Percentiles rank a stretch among this genome's conserved stretches.
Evolutionary conservation across 495 filamentous ascomycete genomes (phyloP).

Genomic region (Daldinia decipiens): DNA sequence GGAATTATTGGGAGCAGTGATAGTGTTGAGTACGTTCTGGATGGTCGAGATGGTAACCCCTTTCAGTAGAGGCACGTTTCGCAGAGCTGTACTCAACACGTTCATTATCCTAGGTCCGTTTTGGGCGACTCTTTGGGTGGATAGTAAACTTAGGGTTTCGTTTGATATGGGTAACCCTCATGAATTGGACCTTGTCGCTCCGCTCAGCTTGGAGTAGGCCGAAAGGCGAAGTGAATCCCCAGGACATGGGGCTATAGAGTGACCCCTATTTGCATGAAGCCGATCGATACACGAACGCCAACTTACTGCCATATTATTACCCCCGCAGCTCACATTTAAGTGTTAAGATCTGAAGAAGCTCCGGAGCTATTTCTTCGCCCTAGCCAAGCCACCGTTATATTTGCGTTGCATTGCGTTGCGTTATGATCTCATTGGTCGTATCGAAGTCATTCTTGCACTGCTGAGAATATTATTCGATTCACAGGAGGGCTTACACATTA

Average conservation of each 20-base stretch:
- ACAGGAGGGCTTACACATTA: background rate
- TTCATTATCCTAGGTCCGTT: constrained; percentile 6
- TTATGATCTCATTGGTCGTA: background rate
- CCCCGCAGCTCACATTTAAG: background rate
- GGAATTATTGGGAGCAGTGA: constrained; percentile 40
- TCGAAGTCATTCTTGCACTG: background rate
- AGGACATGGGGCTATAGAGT: background rate
- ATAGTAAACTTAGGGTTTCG: constrained; percentile 11
- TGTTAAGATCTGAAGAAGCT: constrained; percentile 4
- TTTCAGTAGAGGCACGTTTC: constrained; percentile 28
- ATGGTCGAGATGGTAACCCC: constrained; percentile 45
- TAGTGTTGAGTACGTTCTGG: constrained; percentile 45
- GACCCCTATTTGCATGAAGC: background rate
- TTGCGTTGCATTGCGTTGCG: background rate
- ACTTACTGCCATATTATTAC: background rate
- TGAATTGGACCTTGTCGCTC: constrained; percentile 21
- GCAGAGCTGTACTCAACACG: constrained; percentile 26
- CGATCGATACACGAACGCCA: background rate
- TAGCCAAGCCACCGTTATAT: background rate
- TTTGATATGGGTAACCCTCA: constrained; percentile 23
- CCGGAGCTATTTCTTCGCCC: background rate
- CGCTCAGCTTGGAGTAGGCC: constrained; percentile 19
- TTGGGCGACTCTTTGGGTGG: constrained; percentile 21
- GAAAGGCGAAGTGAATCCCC: constrained; percentile 23
- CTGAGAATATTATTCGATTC: background rate